Evolutionary conservation across 306 rosid species (phyloP), one percentile per base, ranked within the genome.

Genomic region (Sphenostylis stenocarpa): DNA sequence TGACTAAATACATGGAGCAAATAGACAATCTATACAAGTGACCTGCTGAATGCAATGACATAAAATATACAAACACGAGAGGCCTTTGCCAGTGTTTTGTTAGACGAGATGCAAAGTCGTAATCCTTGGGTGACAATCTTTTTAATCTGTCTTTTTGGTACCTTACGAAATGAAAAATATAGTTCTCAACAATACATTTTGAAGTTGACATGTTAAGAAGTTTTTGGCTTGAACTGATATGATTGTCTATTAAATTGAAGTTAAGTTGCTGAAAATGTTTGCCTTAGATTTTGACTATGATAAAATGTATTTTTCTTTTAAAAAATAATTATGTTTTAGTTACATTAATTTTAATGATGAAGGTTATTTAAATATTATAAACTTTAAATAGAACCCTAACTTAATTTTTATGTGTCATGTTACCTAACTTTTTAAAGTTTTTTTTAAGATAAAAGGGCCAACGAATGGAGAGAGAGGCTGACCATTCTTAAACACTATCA

Each of bases 21-120:
- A 87, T 92, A 81, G 90, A 90, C 49, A 81, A 86, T 65, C 70
- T 94, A 67, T 94, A 88, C 90, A 83, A 87, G 85, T 87, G 84
- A 60, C 53, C 48, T 1, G 34, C 11, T 34, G 10, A 31, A 53
- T 16, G 62, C 61, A 44, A 33, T 44, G 60, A 23, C 5, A 33
- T 44, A 36, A 43, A 7, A 38, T 38, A 38, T 44, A 23, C 23
- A 43, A 58, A 58, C 36, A 56, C 55, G 16, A n/a, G 52, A 55
- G 20, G 41, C 2, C 23, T 17, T 38, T 17, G 36, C 26, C 36
- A 0, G 4, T 2, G 8, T 28, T 0, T 55, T 58, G 43, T 36
- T 13, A 57, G 65, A 26, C 65, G 14, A 34, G 38, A 6, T 17
- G 0, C 5, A 28, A 26, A 58, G 36, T 56, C 63, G 19, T 23